Percentiles rank a stretch among this genome's conserved stretches.
Evolutionary conservation across 2,329 filamentous ascomycete species (phyloP).

Genomic region (Aquanectria penicillioides): DNA sequence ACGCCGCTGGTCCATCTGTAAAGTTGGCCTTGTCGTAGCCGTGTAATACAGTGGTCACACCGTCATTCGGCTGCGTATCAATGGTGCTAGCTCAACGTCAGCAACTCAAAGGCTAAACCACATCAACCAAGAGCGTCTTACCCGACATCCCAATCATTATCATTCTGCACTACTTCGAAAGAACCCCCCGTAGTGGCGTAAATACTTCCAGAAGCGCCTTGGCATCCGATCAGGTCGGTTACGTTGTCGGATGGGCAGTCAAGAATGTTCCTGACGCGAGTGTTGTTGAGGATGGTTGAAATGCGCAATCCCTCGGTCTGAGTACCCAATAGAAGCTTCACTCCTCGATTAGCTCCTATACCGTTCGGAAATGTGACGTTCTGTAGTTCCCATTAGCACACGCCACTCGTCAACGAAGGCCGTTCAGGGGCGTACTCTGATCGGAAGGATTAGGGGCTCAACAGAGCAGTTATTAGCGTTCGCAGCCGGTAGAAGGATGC

Average conservation of each 20-base stretch:
- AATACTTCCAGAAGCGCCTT: conserved; percentile 21
- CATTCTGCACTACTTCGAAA: conserved; percentile 7
- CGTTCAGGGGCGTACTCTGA: conserved; percentile 1
- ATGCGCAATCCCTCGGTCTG: conserved; percentile 19
- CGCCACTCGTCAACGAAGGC: no score
- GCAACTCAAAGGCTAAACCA: not conserved
- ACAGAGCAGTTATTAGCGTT: conserved; percentile 10
- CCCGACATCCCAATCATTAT: conserved; percentile 18
- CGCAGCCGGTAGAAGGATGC: not conserved
- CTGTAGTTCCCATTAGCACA: not conserved
- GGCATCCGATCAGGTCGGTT: conserved; percentile 14
- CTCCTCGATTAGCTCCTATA: conserved; percentile 22
- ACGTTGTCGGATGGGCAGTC: conserved; percentile 14
- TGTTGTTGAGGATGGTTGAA: conserved; percentile 22
- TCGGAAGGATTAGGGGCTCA: conserved; percentile 10
- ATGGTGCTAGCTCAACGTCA: not conserved
- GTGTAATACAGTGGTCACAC: conserved; percentile 11
- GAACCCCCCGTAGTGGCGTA: conserved; percentile 8
- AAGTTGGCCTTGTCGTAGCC: conserved; percentile 21
- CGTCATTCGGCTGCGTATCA: conserved; percentile 11
- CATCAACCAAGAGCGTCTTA: not conserved
- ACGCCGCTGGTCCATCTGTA: not conserved
- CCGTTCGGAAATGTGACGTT: conserved; percentile 23
- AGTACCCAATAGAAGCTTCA: conserved; percentile 15
- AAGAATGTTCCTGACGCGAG: conserved; percentile 16